Percentiles rank a stretch among this genome's conserved stretches.
Conservation (phyloP, 345 rosid genomes). For the Salix suchowensis region DNA sequence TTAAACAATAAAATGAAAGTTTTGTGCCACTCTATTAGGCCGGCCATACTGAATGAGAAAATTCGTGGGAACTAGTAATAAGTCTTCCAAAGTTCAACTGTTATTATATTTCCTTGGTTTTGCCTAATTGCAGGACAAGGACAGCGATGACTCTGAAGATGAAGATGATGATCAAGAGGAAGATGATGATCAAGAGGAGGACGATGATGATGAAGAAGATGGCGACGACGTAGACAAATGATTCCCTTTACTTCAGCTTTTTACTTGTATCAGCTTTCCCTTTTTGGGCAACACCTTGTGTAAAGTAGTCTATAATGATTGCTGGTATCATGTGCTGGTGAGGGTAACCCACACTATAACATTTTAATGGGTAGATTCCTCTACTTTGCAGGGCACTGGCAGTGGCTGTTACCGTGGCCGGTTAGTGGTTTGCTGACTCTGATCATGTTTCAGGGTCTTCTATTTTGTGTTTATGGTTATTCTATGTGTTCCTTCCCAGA, state of each 20-base stretch:
- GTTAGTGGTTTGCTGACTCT: slow-evolving; percentile 14
- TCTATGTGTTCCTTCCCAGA: slow-evolving; percentile 16
- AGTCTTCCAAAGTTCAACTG: not conserved
- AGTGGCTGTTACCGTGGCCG: slow-evolving; percentile 15
- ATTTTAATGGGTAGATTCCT: slow-evolving; percentile 16
- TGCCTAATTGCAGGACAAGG: slow-evolving; percentile 42
- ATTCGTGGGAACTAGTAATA: not conserved
- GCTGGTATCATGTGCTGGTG: slow-evolving; percentile 22
- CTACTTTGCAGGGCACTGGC: slow-evolving; percentile 19
- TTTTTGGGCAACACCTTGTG: slow-evolving; percentile 22
- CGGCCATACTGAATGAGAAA: not conserved
- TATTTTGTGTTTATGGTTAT: not conserved
- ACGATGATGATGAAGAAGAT: slow-evolving; percentile 17
- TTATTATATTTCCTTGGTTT: not conserved
- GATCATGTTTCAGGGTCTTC: slow-evolving; percentile 13
- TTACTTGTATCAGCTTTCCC: slow-evolving; percentile 3
- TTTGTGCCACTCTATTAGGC: not conserved
- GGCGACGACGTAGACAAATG: slow-evolving; percentile 30
- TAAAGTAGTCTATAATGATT: slow-evolving; percentile 35
- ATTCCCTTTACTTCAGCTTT: not conserved
- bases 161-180: slow-evolving; percentile 47
- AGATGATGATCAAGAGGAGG: slow-evolving; percentile 19
- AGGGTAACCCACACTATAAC: slow-evolving; percentile 16
- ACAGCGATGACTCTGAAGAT: slow-evolving; percentile 46
- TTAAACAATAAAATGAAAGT: not conserved